Evolutionary conservation across 108 stramenopile genomes (phyloP).

Genomic region (Fistulifera solaris): DNA sequence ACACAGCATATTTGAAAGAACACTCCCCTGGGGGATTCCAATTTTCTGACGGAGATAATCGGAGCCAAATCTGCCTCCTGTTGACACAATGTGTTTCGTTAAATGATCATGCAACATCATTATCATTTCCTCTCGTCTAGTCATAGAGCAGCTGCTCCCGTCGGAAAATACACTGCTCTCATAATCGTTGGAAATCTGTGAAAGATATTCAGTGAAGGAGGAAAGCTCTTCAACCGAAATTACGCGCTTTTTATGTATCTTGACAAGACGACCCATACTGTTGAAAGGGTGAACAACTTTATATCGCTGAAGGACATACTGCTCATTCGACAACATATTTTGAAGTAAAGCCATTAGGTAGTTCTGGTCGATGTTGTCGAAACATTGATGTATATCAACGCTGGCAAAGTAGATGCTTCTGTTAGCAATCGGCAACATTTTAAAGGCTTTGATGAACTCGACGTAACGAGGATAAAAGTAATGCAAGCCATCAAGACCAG

Average conservation of each 20-base stretch:
- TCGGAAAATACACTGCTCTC: slow-evolving; percentile 33
- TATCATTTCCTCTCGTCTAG: slow-evolving; percentile 32
- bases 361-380: slow-evolving; percentile 71
- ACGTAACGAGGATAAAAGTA: slow-evolving; percentile 57
- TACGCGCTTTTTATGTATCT: slow-evolving; percentile 10
- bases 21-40: slow-evolving; percentile 86
- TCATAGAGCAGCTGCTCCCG: slow-evolving; percentile 27
- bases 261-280: slow-evolving; percentile 8
- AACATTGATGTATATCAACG: slow-evolving; percentile 78
- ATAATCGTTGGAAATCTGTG: slow-evolving; percentile 14
- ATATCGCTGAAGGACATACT: slow-evolving; percentile 57
- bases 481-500: slow-evolving; percentile 50
- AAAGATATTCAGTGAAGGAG: slow-evolving; percentile 6
- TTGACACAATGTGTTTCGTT: slow-evolving; percentile 48
- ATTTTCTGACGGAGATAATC: slow-evolving; percentile 45
- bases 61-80: slow-evolving; percentile 35
- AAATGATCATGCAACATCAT: slow-evolving; percentile 61
- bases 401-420: slow-evolving; percentile 57
- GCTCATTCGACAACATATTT: slow-evolving; percentile 33
- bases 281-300: slow-evolving; percentile 38
- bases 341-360: slow-evolving; percentile 40
- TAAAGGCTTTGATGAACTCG: slow-evolving; percentile 26
- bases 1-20: slow-evolving; percentile 80
- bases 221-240: slow-evolving; percentile 14
- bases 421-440: neutral